Evolutionary conservation across 768 basidiomycete species (phyloP).

Genomic region (Boletus huronensis): DNA sequence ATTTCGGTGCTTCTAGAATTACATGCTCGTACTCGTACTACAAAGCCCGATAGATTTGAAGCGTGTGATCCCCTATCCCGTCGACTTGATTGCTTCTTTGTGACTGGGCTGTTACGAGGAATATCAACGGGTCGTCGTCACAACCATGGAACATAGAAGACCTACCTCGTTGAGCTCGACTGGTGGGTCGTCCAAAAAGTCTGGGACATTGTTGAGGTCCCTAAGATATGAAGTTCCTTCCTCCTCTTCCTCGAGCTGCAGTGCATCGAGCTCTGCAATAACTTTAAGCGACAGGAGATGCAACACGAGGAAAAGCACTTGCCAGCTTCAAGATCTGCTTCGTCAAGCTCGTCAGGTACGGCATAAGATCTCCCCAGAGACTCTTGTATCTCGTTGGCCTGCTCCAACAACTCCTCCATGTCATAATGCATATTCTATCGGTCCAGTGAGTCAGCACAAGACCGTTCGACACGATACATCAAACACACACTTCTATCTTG

Average conservation of each 20-base stretch:
- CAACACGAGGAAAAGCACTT: conserved; percentile 19
- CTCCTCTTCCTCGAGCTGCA: conserved; percentile 89
- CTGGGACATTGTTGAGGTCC: conserved; percentile 83
- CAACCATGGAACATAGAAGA: neutral
- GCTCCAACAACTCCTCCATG: conserved; percentile 96
- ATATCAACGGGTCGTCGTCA: neutral
- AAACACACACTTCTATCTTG: conserved; percentile 89
- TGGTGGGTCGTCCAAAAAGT: conserved; percentile 89
- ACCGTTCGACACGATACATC: neutral
- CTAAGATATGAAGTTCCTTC: conserved; percentile 86
- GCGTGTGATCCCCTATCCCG: conserved; percentile 26
- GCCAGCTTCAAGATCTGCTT: conserved; percentile 97
- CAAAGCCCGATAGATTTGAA: conserved; percentile 2
- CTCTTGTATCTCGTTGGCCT: conserved; percentile 98
- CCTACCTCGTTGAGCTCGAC: conserved; percentile 62
- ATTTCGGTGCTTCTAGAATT: conserved; percentile 6
- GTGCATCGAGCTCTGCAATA: conserved; percentile 81
- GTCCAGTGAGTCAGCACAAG: neutral
- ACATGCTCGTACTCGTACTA: conserved; percentile 15
- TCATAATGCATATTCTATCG: conserved; percentile 91
- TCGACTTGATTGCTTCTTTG: conserved; percentile 57
- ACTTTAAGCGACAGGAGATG: conserved; percentile 1
- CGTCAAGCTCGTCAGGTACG: conserved; percentile 96
- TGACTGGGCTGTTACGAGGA: conserved; percentile 35
- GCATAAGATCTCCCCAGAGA: conserved; percentile 89